Base-by-base conservation (phyloP, 495 filamentous ascomycete species). In the Xylaria acuta region DNA sequence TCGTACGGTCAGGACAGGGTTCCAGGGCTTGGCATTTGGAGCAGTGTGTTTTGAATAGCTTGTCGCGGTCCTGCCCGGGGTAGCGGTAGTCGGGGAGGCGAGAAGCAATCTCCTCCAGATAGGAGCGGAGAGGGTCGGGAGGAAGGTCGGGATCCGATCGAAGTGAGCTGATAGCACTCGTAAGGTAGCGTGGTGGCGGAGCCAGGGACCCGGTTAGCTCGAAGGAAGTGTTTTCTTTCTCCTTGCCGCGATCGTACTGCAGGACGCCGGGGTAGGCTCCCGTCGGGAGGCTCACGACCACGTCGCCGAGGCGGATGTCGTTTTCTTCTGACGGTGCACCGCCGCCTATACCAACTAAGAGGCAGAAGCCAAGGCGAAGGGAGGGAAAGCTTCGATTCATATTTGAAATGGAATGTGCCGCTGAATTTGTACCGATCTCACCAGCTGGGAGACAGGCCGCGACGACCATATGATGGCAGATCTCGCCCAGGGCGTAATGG, bases 271-370 rank as follows among this genome's bases (percentile, higher is more conserved):
- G 75, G 9, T 73, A 70, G 7, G 8, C 30, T 22, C 71, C 67
- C 8, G 63, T 30, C 1, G 80, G 78, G n/a, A 73, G 40, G 66
- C 83, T 80, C 27, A 86, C 76, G 6, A 84, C 82, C n/a, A 86
- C 73, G 68, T 86, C 84, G 43, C 85, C 85, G 7, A 86, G 80
- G 11, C 80, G 80, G 11, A 87, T 81, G 71, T 84, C 77, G 58
- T 78, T 71, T 22, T 77, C 68, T 32, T 32, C 34, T 47, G 64
- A 80, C 12, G 84, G 82, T 9, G 79, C 77, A 4, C 83, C 84
- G 22, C 83, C 83, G 1, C 80, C 84, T 45, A 86, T 85, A 18
- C 84, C 85, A 5, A 88, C 84, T 73, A 88, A 82, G 30, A 88
- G 76, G 36, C 79, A 67, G 66, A 84, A 74, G 9, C 79, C 60